Evolutionary conservation across 129 eudicot species (phyloP).

Genomic region (Chrysanthemum lavandulifolium): DNA sequence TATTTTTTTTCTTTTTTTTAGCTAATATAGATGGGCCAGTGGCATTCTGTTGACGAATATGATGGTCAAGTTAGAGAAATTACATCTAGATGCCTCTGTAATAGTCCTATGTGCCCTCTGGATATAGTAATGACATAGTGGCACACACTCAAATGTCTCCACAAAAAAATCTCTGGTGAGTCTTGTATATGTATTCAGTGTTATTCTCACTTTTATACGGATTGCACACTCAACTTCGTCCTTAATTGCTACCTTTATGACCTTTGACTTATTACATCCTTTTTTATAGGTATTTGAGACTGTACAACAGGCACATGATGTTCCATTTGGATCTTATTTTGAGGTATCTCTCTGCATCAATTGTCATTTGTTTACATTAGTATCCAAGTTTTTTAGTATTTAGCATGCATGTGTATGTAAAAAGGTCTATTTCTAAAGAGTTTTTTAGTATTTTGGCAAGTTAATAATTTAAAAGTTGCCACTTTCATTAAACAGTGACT

Average conservation of each 20-base stretch:
- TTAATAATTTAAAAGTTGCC: background rate
- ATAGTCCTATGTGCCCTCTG: conserved; percentile 97
- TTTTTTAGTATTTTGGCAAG: background rate
- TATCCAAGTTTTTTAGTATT: background rate
- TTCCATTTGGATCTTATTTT: conserved; percentile 91
- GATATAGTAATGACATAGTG: conserved; percentile 93
- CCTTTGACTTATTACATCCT: background rate
- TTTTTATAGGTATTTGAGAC: conserved; percentile 80
- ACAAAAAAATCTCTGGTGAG: conserved; percentile 65
- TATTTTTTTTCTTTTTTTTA: background rate
- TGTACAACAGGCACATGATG: conserved; percentile 96
- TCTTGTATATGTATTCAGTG: no score
- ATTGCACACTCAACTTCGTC: background rate
- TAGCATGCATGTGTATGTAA: conserved; percentile 1
- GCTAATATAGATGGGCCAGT: conserved; percentile 66
- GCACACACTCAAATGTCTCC: conserved; percentile 70
- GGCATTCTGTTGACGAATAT: conserved; percentile 91
- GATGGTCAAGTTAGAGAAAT: conserved; percentile 95
- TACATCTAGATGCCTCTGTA: conserved; percentile 71
- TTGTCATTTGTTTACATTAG: conserved; percentile 3
- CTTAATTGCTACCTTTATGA: conserved; percentile 4
- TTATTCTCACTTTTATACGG: no score
- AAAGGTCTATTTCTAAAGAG: background rate
- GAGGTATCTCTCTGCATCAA: conserved; percentile 59
- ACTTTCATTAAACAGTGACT: no score